These are phyloP conservation scores for Clarireedia homoeocarpa DNA, from an alignment of 2,329 filamentous ascomycete genomes.

Conservation along the genomic window DNA sequence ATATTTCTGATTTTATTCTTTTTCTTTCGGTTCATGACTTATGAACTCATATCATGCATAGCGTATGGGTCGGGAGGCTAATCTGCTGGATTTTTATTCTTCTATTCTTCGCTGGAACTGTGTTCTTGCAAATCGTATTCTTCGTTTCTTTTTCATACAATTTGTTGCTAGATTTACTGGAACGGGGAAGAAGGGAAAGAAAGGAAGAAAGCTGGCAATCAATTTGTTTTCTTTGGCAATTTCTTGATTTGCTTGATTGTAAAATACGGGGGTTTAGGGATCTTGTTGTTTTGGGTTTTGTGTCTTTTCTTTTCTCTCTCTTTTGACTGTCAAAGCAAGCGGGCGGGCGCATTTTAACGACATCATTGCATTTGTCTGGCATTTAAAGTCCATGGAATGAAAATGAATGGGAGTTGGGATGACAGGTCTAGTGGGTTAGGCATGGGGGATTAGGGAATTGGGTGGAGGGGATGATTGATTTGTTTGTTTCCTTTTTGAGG, in stretches of 20 bases:
- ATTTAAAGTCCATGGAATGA: too few relatives aligned
- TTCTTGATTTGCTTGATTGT: too few relatives aligned
- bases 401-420: not conserved
- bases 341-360: not conserved
- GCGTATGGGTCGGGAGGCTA: not conserved
- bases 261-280: too few relatives aligned
- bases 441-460: not conserved
- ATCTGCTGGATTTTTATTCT: not conserved
- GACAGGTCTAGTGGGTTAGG: not conserved
- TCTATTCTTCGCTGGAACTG: not conserved
- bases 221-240: too few relatives aligned
- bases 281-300: too few relatives aligned
- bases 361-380: not conserved
- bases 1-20: constrained; percentile 1
- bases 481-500: not conserved
- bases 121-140: not conserved
- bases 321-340: too few relatives aligned
- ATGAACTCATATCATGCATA: not conserved
- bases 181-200: too few relatives aligned
- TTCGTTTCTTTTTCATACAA: too few relatives aligned
- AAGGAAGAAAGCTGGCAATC: too few relatives aligned
- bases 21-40: not conserved
- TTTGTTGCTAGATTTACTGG: too few relatives aligned
- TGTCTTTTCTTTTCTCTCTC: too few relatives aligned
- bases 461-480: not conserved